A percentile compares a stretch with the other conserved stretches of the same genome.
These are phyloP conservation scores for Euptelea pleiosperma DNA, from an alignment of 164 flowering plant species.

Conservation along the genomic window DNA sequence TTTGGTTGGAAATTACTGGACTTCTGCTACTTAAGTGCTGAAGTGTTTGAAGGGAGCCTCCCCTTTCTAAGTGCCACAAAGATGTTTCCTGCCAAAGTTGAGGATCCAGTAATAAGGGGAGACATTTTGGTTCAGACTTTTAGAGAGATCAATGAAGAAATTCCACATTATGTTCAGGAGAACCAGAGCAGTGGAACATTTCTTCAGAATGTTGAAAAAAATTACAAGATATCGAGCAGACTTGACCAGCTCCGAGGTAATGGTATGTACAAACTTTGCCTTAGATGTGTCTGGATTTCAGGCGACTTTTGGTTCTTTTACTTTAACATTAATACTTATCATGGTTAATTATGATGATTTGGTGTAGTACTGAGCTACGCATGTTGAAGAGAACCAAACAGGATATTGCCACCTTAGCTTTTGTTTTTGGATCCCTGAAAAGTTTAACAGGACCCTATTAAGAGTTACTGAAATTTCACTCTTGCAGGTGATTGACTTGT, in stretches of 20 bases:
- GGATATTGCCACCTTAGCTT: no score
- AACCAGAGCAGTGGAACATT: conserved; percentile 45
- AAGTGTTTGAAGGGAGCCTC: conserved; percentile 39
- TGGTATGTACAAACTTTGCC: conserved; percentile 35
- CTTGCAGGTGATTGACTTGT: no score
- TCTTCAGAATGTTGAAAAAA: conserved; percentile 62
- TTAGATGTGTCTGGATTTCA: background rate
- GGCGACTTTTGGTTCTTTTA: background rate
- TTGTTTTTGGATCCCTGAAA: no score
- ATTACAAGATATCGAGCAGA: conserved; percentile 36
- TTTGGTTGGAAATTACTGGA: conserved; percentile 84
- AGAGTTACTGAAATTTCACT: no score
- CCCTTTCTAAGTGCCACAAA: conserved; percentile 48
- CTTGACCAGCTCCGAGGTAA: conserved; percentile 43
- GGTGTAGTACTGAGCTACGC: no score
- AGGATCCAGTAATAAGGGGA: conserved; percentile 83
- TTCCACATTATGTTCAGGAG: conserved; percentile 25
- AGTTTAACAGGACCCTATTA: no score
- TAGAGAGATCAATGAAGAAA: conserved; percentile 53
- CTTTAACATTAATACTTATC: background rate
- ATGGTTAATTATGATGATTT: background rate
- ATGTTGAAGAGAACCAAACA: no score
- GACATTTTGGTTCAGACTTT: conserved; percentile 79
- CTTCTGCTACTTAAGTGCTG: conserved; percentile 64
- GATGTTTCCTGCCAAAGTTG: conserved; percentile 88